These are phyloP conservation scores for Geotrichum cucujoidarum DNA, from an alignment of 1,139 yeast species.

Conservation along the genomic window DNA sequence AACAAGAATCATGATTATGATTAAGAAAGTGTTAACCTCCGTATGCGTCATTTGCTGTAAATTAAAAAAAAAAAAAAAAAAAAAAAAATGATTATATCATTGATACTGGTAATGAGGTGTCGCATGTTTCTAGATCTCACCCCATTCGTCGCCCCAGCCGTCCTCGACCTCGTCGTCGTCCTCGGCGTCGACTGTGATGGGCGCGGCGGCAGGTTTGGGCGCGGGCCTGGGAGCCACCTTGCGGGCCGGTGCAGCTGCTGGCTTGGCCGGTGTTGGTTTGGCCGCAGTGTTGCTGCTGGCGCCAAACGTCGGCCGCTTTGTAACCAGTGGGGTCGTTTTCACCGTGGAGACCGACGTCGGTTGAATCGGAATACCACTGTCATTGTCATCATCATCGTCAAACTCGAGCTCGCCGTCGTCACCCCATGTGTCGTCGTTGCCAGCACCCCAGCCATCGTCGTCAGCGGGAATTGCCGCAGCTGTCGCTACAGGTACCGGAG, in stretches of 20 bases:
- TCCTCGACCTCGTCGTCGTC: constrained; percentile 13
- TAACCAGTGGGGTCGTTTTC: not conserved
- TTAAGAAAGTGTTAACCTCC: too few species aligned
- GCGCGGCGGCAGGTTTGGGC: not conserved
- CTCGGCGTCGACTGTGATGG: too few species aligned
- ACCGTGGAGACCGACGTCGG: constrained; percentile 4
- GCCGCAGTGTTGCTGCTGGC: not conserved
- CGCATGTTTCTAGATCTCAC: constrained; percentile 10
- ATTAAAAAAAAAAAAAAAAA: too few species aligned
- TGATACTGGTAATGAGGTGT: too few species aligned
- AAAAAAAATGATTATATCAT: too few species aligned
- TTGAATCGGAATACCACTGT: too few species aligned
- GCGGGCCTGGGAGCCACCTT: not conserved
- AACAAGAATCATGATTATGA: too few species aligned
- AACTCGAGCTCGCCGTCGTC: constrained; percentile 20
- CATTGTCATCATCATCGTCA: constrained; percentile 20
- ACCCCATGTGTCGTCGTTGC: constrained; percentile 6
- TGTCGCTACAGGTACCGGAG: too few species aligned
- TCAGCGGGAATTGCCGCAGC: not conserved
- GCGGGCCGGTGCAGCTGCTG: constrained; percentile 1
- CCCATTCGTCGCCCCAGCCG: constrained; percentile 20
- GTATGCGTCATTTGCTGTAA: too few species aligned
- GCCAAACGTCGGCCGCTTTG: constrained; percentile 13
- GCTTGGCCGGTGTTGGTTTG: not conserved
- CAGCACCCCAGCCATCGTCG: constrained; percentile 11